Evolutionary conservation across 108 stramenopile species (phyloP).

Genomic region (Cyclostephanos tholiformis): DNA sequence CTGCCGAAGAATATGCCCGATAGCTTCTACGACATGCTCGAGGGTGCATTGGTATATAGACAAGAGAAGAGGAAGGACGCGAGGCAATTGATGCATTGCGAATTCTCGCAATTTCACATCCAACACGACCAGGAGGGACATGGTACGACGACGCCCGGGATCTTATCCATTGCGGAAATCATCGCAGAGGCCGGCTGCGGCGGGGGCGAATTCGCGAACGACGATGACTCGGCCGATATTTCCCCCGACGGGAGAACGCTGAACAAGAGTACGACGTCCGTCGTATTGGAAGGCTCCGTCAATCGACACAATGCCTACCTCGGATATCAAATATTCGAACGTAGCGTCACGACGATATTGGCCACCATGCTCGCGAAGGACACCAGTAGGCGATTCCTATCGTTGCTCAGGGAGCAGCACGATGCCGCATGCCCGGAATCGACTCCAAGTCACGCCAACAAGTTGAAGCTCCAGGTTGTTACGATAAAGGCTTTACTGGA

Average conservation of each 20-base stretch:
- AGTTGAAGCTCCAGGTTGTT: conserved; percentile 30
- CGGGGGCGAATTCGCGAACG: neutral
- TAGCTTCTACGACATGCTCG: conserved; percentile 61
- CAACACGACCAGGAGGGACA: conserved; percentile 12
- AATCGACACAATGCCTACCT: conserved; percentile 59
- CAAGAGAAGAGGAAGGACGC: conserved; percentile 68
- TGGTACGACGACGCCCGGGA: conserved; percentile 8
- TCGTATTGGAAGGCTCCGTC: conserved; percentile 56
- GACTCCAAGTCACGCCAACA: conserved; percentile 8
- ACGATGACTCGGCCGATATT: neutral
- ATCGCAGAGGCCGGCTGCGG: conserved; percentile 44
- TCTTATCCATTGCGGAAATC: conserved; percentile 53
- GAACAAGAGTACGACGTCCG: conserved; percentile 23
- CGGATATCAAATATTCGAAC: conserved; percentile 76
- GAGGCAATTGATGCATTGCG: conserved; percentile 57
- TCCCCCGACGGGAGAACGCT: neutral
- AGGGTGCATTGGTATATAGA: conserved; percentile 58
- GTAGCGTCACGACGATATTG: conserved; percentile 65
- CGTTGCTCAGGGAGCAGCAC: conserved; percentile 33
- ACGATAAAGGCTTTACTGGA: conserved; percentile 31
- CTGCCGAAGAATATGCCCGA: conserved; percentile 73
- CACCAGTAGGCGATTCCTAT: conserved; percentile 41
- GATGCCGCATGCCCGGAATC: conserved; percentile 1
- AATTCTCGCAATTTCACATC: conserved; percentile 80
- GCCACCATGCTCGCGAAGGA: conserved; percentile 62